Evolutionary conservation across 1,284 basidiomycete species (phyloP).

Genomic region (Cutaneotrichosporon mucoides): DNA sequence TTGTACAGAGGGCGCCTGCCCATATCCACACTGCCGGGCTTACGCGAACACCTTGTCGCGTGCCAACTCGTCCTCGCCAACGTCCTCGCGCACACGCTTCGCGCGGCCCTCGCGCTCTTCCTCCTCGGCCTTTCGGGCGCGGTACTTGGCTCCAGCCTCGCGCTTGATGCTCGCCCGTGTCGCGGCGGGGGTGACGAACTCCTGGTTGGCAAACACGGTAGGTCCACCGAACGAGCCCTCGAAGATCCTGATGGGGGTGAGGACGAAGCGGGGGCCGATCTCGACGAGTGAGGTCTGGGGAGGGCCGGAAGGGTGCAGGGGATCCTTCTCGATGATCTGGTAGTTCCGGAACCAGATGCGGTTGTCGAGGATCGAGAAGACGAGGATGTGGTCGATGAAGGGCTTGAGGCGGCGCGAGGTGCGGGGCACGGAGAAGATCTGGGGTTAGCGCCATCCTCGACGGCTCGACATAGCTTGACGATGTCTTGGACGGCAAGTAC

Average conservation of each 20-base stretch:
- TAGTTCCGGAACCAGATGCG: slow-evolving; percentile 99
- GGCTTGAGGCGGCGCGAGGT: slow-evolving; percentile 88
- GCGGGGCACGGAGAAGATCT: slow-evolving; percentile 95
- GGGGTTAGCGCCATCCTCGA: neutral
- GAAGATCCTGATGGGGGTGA: slow-evolving; percentile 97
- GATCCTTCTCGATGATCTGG: slow-evolving; percentile 59
- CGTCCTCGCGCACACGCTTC: slow-evolving; percentile 57
- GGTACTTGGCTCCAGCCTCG: slow-evolving; percentile 75
- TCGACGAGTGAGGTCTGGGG: slow-evolving; percentile 70
- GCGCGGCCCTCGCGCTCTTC: slow-evolving; percentile 64
- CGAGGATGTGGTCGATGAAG: slow-evolving; percentile 95
- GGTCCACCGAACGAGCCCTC: slow-evolving; percentile 95
- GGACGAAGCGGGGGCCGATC: slow-evolving; percentile 95
- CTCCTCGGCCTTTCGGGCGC: slow-evolving; percentile 71
- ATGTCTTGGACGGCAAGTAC: too few relatives aligned
- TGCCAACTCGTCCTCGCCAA: slow-evolving; percentile 73
- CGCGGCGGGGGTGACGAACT: slow-evolving; percentile 84
- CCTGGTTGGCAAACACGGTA: slow-evolving; percentile 94
- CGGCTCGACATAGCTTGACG: too few relatives aligned
- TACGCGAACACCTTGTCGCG: slow-evolving; percentile 84
- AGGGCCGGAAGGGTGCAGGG: slow-evolving; percentile 54
- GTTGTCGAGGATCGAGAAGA: slow-evolving; percentile 90
- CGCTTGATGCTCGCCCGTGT: slow-evolving; percentile 68
- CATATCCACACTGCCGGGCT: neutral
- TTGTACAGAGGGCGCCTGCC: too few relatives aligned